These are phyloP conservation scores for Psilocybe azurescens DNA, from an alignment of 768 basidiomycete genomes.

Conservation along the genomic window DNA sequence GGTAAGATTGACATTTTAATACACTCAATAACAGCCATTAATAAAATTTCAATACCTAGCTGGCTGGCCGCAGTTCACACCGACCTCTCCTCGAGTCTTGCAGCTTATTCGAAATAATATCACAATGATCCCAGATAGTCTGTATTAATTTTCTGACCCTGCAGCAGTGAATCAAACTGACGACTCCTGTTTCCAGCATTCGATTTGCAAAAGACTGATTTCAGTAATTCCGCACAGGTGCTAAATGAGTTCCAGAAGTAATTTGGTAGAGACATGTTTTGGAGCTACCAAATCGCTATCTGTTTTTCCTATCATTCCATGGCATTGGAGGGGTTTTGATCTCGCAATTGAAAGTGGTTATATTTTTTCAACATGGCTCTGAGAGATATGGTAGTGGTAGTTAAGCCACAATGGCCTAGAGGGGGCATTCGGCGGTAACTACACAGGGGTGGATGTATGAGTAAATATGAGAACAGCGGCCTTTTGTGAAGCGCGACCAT, in stretches of 20 bases:
- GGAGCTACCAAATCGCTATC: too few species aligned
- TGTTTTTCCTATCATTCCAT: too few species aligned
- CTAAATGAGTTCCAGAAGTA: slow-evolving; percentile 54
- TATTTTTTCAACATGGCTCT: too few species aligned
- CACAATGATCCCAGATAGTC: slow-evolving; percentile 59
- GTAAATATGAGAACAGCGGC: too few species aligned
- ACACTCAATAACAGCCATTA: not conserved
- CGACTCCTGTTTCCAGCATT: slow-evolving; percentile 38
- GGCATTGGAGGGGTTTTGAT: too few species aligned
- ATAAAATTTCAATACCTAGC: slow-evolving; percentile 22
- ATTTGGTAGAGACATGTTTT: not conserved
- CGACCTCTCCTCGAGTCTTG: slow-evolving; percentile 41
- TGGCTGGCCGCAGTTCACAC: slow-evolving; percentile 51
- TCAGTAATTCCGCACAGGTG: slow-evolving; percentile 44
- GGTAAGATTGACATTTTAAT: slow-evolving; percentile 38
- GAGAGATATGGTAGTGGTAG: too few species aligned
- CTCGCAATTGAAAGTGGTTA: too few species aligned
- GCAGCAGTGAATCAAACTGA: not conserved
- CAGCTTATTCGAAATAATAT: slow-evolving; percentile 58
- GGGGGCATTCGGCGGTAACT: too few species aligned
- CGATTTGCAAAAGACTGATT: slow-evolving; percentile 43
- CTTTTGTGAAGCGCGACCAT: too few species aligned
- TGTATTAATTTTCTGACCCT: slow-evolving; percentile 10
- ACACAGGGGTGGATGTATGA: too few species aligned
- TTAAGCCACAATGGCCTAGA: too few species aligned